Percentiles rank a stretch among this genome's conserved stretches.
Conservation (phyloP, 139 green algal species). For the Haematococcus lacustris region DNA sequence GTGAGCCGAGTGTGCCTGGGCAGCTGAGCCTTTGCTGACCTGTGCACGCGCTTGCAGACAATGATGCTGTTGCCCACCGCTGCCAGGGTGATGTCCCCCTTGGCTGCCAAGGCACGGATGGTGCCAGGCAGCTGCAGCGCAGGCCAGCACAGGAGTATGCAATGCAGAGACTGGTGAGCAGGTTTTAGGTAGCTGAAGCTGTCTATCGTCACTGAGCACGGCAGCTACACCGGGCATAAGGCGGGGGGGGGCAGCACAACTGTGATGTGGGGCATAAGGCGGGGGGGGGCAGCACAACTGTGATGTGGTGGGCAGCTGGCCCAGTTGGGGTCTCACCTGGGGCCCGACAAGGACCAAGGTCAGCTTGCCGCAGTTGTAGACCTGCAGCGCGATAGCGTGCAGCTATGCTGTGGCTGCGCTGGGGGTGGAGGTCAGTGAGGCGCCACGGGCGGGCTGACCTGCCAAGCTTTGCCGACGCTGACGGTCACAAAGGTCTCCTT, state of each 20-base stretch:
- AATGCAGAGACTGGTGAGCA: too few relatives aligned
- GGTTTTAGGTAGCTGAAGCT: too few relatives aligned
- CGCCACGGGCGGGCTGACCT: conserved; percentile 66
- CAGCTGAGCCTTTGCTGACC: conserved; percentile 18
- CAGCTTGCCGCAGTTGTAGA: conserved; percentile 84
- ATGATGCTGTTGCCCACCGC: conserved; percentile 62
- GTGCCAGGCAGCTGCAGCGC: conserved; percentile 51
- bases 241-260: too few relatives aligned
- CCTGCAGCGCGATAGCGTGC: conserved; percentile 47
- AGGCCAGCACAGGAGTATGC: not conserved
- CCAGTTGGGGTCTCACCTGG: conserved; percentile 74
- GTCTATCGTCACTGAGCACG: too few relatives aligned
- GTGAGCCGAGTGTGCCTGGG: too few relatives aligned
- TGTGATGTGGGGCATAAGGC: too few relatives aligned
- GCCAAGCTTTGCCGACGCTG: conserved; percentile 87
- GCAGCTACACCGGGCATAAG: not conserved
- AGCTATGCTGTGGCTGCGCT: conserved; percentile 90
- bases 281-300: too few relatives aligned
- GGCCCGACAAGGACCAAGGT: conserved; percentile 72
- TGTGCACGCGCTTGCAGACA: conserved; percentile 55
- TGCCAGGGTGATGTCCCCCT: conserved; percentile 82
- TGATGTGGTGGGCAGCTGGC: too few relatives aligned
- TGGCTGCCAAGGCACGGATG: conserved; percentile 65
- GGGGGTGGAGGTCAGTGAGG: conserved; percentile 72
- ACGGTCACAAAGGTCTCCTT: conserved; percentile 78